Base-by-base conservation (phyloP, 148 eudicot genomes). In the Camellia lanceoleosa region DNA sequence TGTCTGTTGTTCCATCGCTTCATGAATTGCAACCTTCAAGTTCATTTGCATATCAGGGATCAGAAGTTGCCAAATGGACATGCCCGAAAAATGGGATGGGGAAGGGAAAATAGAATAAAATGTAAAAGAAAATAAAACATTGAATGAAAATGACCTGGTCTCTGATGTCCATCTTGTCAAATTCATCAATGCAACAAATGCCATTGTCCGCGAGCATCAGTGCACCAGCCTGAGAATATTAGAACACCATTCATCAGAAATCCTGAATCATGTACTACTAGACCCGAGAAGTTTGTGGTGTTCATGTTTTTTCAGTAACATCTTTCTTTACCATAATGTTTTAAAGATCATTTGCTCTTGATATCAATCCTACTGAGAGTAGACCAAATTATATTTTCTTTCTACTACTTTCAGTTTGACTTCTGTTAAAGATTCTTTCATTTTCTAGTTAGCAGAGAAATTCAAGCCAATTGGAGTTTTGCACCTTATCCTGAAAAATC, bases 1-100 rank as follows among this genome's bases (percentile, higher is more conserved):
- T 6, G 99, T 96, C 85, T 96, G 99, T 82, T 96, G 99, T 77
- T 96, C 99, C 99, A 96, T 96, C 23, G 99, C 99, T 94, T 96
- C 99, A 78, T 96, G 99, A 84, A 96, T 96, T 77, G 99, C 99
- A 82, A 96, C 99, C 99, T 96, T 76, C 42, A 73, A 49, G 67
- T 55, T 30, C 51, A 83, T 79, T 38, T 70, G 43, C 20, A 42
- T 18, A 81, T 67, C 81, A 68, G 70, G 78, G 20, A 75, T 52
- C 67, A 42, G 46, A 67, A 61, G 41, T n/a, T 41, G 62, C 8
- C 76, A 80, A 49, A 72, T 3, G 51, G 19, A 62, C 43, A 44
- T 58, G 19, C 52, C 23, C 54, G 75, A 2, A 13, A 72, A 46
- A 72, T 49, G 64, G 20, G 65, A 51, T 44, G 13, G 49, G 42